These are phyloP conservation scores for Coemansia sp. DNA, from an alignment of 192 early-diverging fungal genomes.

Conservation along the genomic window DNA sequence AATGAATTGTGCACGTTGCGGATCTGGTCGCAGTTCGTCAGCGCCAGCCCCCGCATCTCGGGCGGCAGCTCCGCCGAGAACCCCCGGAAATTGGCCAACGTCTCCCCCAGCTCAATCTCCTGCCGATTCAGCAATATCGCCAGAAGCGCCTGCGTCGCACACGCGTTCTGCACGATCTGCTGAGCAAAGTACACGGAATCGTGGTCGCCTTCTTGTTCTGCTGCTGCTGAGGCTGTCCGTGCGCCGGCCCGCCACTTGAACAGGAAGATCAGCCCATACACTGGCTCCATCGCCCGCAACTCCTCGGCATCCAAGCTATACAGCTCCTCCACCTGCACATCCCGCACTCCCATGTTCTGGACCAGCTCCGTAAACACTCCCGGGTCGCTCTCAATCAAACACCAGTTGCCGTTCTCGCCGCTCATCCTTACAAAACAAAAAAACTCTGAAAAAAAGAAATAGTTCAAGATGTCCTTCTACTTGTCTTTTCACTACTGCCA, in stretches of 20 bases:
- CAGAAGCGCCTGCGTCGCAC: conserved; percentile 81
- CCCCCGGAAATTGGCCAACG: conserved; percentile 59
- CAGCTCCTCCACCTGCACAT: conserved; percentile 74
- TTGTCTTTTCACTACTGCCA: neutral
- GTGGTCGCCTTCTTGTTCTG: conserved; percentile 15
- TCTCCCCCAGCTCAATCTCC: conserved; percentile 63
- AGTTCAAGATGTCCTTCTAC: neutral
- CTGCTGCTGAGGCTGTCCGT: conserved; percentile 8
- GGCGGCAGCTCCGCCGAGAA: conserved; percentile 67
- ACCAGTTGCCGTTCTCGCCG: conserved; percentile 66
- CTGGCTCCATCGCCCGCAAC: conserved; percentile 59
- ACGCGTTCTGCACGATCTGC: conserved; percentile 77
- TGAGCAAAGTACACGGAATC: conserved; percentile 65
- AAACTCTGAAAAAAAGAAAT: neutral
- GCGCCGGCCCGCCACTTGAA: conserved; percentile 64
- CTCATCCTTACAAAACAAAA: conserved; percentile 16
- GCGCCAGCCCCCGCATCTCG: conserved; percentile 72
- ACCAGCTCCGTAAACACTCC: conserved; percentile 85
- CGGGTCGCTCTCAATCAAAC: conserved; percentile 82
- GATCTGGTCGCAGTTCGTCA: conserved; percentile 71
- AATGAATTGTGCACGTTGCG: conserved; percentile 77
- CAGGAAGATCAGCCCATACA: conserved; percentile 78
- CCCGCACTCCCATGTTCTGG: conserved; percentile 61
- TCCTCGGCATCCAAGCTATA: conserved; percentile 64
- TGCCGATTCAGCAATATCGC: conserved; percentile 62